These are phyloP conservation scores for Candida gigantensis DNA, from an alignment of 1,139 yeast genomes.

Conservation along the genomic window DNA sequence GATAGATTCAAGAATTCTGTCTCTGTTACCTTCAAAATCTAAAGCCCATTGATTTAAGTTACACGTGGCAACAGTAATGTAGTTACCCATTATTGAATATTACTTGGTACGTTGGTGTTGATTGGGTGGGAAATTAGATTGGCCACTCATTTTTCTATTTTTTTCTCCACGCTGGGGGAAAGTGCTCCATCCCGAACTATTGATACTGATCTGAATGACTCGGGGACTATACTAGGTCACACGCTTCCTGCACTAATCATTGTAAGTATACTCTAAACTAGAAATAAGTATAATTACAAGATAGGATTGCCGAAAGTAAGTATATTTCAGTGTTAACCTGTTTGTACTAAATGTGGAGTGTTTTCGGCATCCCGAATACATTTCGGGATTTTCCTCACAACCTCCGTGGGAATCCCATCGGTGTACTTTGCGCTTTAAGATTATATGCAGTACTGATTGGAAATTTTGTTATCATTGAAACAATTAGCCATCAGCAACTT, in stretches of 20 bases:
- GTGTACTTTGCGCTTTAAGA: background rate
- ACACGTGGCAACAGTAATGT: slow-evolving; percentile 61
- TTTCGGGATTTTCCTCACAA: background rate
- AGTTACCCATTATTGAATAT: slow-evolving; percentile 48
- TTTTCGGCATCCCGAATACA: too few relatives aligned
- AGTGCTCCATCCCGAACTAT: background rate
- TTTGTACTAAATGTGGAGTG: too few relatives aligned
- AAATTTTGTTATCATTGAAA: background rate
- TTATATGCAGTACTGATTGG: background rate
- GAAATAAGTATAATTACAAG: too few relatives aligned
- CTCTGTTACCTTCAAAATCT: slow-evolving; percentile 96
- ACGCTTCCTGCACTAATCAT: too few relatives aligned
- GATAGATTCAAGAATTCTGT: slow-evolving; percentile 83
- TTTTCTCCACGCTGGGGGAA: background rate
- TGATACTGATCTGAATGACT: background rate
- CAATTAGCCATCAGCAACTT: background rate
- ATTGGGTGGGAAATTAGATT: background rate
- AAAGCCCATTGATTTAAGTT: slow-evolving; percentile 97
- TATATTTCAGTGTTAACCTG: too few relatives aligned
- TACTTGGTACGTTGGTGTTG: too few relatives aligned
- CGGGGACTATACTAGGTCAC: too few relatives aligned
- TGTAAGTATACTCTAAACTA: too few relatives aligned
- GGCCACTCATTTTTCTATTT: background rate
- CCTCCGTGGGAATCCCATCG: slow-evolving; percentile 5
- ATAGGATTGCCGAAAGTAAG: too few relatives aligned